phyloP scores from a whole-genome alignment of 768 basidiomycete genomes.

The Agrocybe chaxingu region DNA sequence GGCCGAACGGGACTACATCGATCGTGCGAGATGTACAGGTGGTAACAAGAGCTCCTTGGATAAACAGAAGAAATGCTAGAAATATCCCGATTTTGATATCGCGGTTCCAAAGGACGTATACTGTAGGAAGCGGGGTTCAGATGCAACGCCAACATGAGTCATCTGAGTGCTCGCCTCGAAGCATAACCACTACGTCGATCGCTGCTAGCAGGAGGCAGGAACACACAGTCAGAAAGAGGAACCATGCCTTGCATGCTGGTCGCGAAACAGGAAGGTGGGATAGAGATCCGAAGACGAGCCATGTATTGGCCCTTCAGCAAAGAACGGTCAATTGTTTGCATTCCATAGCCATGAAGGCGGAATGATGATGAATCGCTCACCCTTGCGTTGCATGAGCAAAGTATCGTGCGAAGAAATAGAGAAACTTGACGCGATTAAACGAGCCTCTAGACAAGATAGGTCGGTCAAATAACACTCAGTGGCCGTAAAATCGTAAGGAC shows the following conservation, averaged over 20 bases:
- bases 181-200: constrained; percentile 13
- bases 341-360: background rate
- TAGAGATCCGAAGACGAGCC: constrained; percentile 5
- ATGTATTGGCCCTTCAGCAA: constrained; percentile 7
- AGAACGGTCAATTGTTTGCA: background rate
- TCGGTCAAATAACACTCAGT: background rate
- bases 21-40: constrained; percentile 9
- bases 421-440: constrained; percentile 11
- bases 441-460: constrained; percentile 3
- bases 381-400: constrained; percentile 11
- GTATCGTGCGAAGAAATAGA: constrained; percentile 15
- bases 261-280: constrained; percentile 8
- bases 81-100: constrained; percentile 7
- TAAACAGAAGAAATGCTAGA: constrained; percentile 7
- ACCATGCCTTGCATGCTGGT: constrained; percentile 11
- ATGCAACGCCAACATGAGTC: background rate
- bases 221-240: constrained; percentile 8
- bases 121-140: background rate
- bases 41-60: constrained; percentile 8
- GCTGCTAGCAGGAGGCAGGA: constrained; percentile 11
- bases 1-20: constrained; percentile 10
- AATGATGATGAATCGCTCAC: constrained; percentile 3
- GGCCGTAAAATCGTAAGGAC: background rate
- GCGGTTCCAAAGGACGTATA: constrained; percentile 14
- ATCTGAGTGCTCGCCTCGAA: constrained; percentile 9